Conservation (phyloP, 2,329 filamentous ascomycete species). For the Balansia obtecta region DNA sequence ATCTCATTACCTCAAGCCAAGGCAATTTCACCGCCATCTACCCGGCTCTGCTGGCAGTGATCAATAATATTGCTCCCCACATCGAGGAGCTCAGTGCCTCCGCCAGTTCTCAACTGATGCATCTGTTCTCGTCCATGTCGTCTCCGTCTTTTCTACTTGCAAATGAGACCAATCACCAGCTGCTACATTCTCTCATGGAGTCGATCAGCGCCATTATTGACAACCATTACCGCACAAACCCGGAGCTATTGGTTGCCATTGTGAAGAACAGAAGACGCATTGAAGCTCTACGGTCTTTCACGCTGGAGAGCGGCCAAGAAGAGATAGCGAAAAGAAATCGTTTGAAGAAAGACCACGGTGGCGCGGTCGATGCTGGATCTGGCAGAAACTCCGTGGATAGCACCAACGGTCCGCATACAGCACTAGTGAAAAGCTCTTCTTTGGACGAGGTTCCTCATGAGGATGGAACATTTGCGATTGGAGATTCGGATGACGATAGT, state of each 20-base stretch:
- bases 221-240: slow-evolving; percentile 72
- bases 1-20: slow-evolving; percentile 80
- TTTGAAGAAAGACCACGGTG: slow-evolving; percentile 46
- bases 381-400: slow-evolving; percentile 56
- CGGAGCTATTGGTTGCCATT: slow-evolving; percentile 68
- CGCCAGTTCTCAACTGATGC: slow-evolving; percentile 70
- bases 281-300: slow-evolving; percentile 75
- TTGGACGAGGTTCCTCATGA: slow-evolving; percentile 36
- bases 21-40: slow-evolving; percentile 85
- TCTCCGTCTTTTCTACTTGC: slow-evolving; percentile 83
- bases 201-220: slow-evolving; percentile 85
- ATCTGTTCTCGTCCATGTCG: slow-evolving; percentile 85
- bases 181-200: slow-evolving; percentile 73
- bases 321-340: slow-evolving; percentile 75
- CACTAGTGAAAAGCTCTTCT: slow-evolving; percentile 13
- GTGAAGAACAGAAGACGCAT: slow-evolving; percentile 72
- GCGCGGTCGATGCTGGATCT: slow-evolving; percentile 36
- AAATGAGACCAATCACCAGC: slow-evolving; percentile 78
- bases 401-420: slow-evolving; percentile 42
- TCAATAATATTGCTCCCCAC: slow-evolving; percentile 86
- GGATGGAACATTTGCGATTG: slow-evolving; percentile 75
- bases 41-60: slow-evolving; percentile 77
- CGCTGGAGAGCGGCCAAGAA: slow-evolving; percentile 80
- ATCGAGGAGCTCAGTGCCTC: slow-evolving; percentile 62
- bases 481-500: slow-evolving; percentile 61